phyloP scores from a whole-genome alignment of 73 alveolate genomes.

The Loxodes magnus region DNA sequence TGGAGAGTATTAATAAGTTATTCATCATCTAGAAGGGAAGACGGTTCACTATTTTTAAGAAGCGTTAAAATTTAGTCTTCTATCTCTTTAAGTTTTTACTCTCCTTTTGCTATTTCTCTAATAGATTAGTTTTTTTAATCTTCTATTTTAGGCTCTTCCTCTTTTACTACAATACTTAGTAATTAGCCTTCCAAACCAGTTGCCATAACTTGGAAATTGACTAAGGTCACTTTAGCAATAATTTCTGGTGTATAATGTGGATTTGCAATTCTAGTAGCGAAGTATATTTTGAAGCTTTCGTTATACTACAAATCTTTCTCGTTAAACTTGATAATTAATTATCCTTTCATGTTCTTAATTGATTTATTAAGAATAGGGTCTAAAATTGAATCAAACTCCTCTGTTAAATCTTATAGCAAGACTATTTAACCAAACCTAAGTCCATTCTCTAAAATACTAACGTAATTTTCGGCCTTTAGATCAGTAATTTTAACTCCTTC shows the following conservation, averaged over 20 bases:
- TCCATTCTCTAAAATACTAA: conserved; percentile 52
- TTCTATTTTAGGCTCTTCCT: conserved; percentile 77
- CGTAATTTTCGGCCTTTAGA: conserved; percentile 27
- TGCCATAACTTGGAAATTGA: conserved; percentile 91
- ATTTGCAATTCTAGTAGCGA: conserved; percentile 96
- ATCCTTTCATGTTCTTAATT: conserved; percentile 26
- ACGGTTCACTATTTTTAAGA: conserved; percentile 41
- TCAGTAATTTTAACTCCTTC: conserved; percentile 17
- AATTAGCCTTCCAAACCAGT: conserved; percentile 95
- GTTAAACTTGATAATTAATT: conserved; percentile 59
- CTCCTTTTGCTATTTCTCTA: conserved; percentile 37
- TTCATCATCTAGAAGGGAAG: conserved; percentile 66
- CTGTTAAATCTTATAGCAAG: conserved; percentile 84
- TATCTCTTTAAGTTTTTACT: conserved; percentile 48
- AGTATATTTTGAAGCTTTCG: conserved; percentile 82
- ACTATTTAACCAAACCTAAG: conserved; percentile 78
- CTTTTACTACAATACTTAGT: conserved; percentile 71
- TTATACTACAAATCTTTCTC: conserved; percentile 85
- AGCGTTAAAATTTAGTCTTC: conserved; percentile 65
- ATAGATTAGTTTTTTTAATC: conserved; percentile 54
- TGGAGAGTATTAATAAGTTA: conserved; percentile 58
- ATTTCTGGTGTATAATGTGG: conserved; percentile 99
- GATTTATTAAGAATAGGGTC: conserved; percentile 93
- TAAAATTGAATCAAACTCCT: conserved; percentile 97
- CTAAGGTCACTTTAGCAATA: conserved; percentile 77